Conservation (phyloP, 1,284 basidiomycete genomes). For the Malassezia slooffiae region DNA sequence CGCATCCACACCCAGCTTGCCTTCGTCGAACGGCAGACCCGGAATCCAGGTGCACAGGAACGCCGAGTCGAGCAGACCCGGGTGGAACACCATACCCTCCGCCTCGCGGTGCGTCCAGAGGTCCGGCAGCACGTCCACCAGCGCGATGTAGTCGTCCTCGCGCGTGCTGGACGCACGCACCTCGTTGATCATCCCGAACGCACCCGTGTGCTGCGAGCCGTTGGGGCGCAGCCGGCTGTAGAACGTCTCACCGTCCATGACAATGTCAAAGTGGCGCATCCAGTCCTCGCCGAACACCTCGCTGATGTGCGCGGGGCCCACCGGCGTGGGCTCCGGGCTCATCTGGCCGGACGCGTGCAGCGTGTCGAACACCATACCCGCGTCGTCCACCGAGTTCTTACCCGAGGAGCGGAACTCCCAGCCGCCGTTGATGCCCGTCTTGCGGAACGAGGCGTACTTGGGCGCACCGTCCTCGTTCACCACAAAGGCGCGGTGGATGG, state of each 20-base stretch:
- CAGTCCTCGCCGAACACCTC: constrained; percentile 16
- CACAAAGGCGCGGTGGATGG: constrained; percentile 17
- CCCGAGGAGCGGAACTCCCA: constrained; percentile 17
- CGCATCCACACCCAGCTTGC: constrained; percentile 15
- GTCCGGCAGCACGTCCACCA: constrained; percentile 15
- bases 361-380: constrained; percentile 13
- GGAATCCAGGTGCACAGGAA: constrained; percentile 18
- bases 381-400: constrained; percentile 13
- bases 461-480: constrained; percentile 13
- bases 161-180: constrained; percentile 15
- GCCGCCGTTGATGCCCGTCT: constrained; percentile 13
- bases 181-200: constrained; percentile 17
- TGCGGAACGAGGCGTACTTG: constrained; percentile 14
- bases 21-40: constrained; percentile 15
- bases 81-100: constrained; percentile 14
- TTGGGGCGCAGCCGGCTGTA: constrained; percentile 13
- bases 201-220: constrained; percentile 16
- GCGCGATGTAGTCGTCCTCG: constrained; percentile 17
- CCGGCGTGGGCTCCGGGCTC: constrained; percentile 6
- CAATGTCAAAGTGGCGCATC: constrained; percentile 16
- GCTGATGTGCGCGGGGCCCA: constrained; percentile 11
- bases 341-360: constrained; percentile 15
- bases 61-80: constrained; percentile 17
- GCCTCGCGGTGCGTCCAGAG: constrained; percentile 14
- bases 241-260: constrained; percentile 18